Evolutionary conservation across 2,329 filamentous ascomycete genomes (phyloP), one percentile per base, ranked within the genome.

Genomic region (Aspergillus luchuensis): DNA sequence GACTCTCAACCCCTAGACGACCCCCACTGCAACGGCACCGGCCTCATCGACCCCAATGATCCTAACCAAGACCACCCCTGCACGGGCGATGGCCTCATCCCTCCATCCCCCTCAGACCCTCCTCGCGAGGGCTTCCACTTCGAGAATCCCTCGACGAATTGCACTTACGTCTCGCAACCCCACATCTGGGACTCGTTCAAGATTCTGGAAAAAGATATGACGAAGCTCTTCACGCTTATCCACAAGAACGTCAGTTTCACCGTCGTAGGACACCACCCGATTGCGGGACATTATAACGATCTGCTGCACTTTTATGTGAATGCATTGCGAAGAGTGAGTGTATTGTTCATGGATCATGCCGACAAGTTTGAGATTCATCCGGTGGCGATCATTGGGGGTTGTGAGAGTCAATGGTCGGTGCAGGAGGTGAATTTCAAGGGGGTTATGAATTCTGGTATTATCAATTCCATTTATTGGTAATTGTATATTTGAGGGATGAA

Each of bases 281-380:
- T 73, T 17, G 71, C 72, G 7, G 73, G 73, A 2, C 69, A 64
- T 50, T 75, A 75, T 38, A 57, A 66, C 25, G 72, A 74, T 25
- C 62, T 74, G 56, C 58, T 72, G 56, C 71, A 74, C 64, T 74
- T 74, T 51, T 73, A 71, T 21, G 70, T 75, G 45, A 74, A 75
- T 56, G 72, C 72, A 2, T 55, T 75, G 28, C 65, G 71, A 7
- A 63, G 72, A 13, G 69, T 74, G 10, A 70, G 67, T 30, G 60
- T 71, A 28, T 43, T 69, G 41, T 73, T 73, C 49, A 52, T 59
- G 17, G 69, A 72, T 28, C 68, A 74, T 57, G 66, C 67, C 10
- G 71, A 74, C 13, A 65, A 63, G 36, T 74, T 74, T 30, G 61
- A 72, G 61, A 68, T 75, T 11, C 67, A 72, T 39, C 71, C 71